Evolutionary conservation across 2,329 filamentous ascomycete genomes (phyloP).

Genomic region (Thelonectria olida): DNA sequence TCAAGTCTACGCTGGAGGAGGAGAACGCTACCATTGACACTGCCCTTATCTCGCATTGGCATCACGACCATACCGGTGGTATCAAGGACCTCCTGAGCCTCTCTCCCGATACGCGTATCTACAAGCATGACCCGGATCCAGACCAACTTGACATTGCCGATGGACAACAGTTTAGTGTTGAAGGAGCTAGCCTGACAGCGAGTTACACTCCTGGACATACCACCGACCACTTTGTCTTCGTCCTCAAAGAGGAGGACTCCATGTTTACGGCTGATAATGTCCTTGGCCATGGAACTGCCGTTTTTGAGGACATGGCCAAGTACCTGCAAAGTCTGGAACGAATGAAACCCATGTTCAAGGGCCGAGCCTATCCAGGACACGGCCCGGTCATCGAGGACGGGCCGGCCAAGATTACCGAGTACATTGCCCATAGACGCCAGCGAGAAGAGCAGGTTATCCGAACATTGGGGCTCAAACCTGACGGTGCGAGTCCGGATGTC

Average conservation of each 20-base stretch:
- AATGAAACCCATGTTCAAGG: constrained; percentile 73
- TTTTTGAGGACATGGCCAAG: constrained; percentile 78
- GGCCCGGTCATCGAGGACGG: constrained; percentile 82
- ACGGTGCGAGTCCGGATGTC: constrained; percentile 46
- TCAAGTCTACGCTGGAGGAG: constrained; percentile 70
- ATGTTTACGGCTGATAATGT: constrained; percentile 93
- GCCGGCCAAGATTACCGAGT: constrained; percentile 77
- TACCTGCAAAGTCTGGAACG: constrained; percentile 76
- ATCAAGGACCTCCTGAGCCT: constrained; percentile 72
- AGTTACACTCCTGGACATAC: constrained; percentile 75
- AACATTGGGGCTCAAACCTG: constrained; percentile 54
- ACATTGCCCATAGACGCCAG: constrained; percentile 82
- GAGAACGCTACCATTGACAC: constrained; percentile 76
- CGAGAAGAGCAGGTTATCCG: constrained; percentile 81
- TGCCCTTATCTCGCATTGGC: constrained; percentile 90
- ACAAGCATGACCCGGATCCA: constrained; percentile 70
- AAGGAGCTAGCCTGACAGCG: constrained; percentile 74
- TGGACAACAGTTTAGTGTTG: constrained; percentile 62
- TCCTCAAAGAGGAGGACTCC: constrained; percentile 80
- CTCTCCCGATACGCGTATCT: constrained; percentile 70
- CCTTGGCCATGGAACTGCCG: constrained; percentile 84
- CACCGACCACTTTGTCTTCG: constrained; percentile 81
- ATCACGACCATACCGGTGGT: constrained; percentile 85
- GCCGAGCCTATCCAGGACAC: constrained; percentile 87
- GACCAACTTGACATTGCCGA: constrained; percentile 57